These are phyloP conservation scores for Phytophthora citrophthora DNA, from an alignment of 352 stramenopile genomes.

Conservation along the genomic window DNA sequence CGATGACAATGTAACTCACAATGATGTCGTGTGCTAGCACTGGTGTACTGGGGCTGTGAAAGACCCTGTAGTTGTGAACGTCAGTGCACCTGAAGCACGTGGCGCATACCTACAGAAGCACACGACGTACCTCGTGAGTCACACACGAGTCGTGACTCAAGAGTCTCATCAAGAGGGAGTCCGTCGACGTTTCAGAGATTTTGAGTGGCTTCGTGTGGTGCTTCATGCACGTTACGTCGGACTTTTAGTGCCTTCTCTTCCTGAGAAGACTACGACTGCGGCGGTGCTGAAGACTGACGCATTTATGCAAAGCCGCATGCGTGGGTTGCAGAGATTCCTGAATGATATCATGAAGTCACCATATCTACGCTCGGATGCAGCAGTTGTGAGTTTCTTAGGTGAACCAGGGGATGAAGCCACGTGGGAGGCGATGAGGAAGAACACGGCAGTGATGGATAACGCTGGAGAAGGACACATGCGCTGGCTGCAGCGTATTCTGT, in stretches of 20 bases:
- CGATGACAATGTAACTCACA: slow-evolving; percentile 1
- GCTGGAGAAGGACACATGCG: slow-evolving; percentile 62
- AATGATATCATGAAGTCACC: slow-evolving; percentile 61
- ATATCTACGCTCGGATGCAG: slow-evolving; percentile 60
- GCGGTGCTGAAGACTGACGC: slow-evolving; percentile 52
- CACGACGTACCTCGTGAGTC: slow-evolving; percentile 73
- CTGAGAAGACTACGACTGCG: slow-evolving; percentile 62
- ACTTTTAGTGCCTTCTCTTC: slow-evolving; percentile 69
- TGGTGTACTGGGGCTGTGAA: slow-evolving; percentile 30
- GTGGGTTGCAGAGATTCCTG: slow-evolving; percentile 64
- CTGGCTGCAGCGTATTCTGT: slow-evolving; percentile 70
- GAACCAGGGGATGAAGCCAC: slow-evolving; percentile 48
- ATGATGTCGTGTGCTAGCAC: slow-evolving; percentile 14
- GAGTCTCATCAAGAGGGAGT: slow-evolving; percentile 35
- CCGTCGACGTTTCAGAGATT: slow-evolving; percentile 75
- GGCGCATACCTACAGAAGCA: slow-evolving; percentile 77
- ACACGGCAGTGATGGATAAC: slow-evolving; percentile 62
- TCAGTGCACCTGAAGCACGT: slow-evolving; percentile 60
- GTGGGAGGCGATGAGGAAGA: slow-evolving; percentile 68
- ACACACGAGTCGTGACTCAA: no score
- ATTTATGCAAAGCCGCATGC: slow-evolving; percentile 68
- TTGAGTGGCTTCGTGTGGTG: slow-evolving; percentile 74
- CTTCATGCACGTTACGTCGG: slow-evolving; percentile 67
- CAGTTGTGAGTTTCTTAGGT: slow-evolving; percentile 60
- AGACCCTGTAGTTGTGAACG: slow-evolving; percentile 30